Base-by-base conservation (phyloP, 345 rosid genomes). In the Gossypium ekmanianum region DNA sequence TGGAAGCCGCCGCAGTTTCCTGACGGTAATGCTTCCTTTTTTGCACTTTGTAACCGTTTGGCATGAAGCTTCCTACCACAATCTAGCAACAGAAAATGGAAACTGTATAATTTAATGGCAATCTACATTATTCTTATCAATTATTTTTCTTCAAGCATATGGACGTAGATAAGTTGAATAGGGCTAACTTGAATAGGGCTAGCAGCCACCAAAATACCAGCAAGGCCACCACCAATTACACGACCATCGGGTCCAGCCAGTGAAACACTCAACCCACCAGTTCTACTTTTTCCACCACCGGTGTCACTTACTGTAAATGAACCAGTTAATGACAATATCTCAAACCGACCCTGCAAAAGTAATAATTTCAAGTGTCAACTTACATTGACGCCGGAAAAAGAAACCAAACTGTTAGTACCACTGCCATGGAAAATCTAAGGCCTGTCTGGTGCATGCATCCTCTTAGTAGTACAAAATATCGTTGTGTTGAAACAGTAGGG, bases 51-150 rank as follows among this genome's bases (percentile, higher is more conserved):
- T 69, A 77, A 3, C 82, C 82, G 63, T 73, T 75, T 6, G 87
- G 90, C 83, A 65, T 74, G 88, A 85, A 90, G 83, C 90, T 90
- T 44, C 91, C 95, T 14, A 87, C 72, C 68, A 88, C 89, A 76
- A 88, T 80, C 95, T 90, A 27, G 88, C 41, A 79, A 59, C 77
- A 9, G 50, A 44, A 71, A 66, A 45, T 66, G 55, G 54, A 66
- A 34, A 34, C 41, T 34, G 7, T 34, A 48, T 54, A 54, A 54
- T 54, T 54, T n/a, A 7, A 54, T n/a, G 10, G 41, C 12, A 22
- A 45, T 34, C 41, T 34, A 5, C 41, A 34, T 34, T 34, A 34
- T 34, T 34, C 41, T 34, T 34, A 34, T 34, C 41, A 5, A 34
- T 34, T 34, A 34, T 34, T 34, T 29, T 34, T 34, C 41, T 34